phyloP scores from a whole-genome alignment of 192 early-diverging fungal species.

The Tieghemiomyces parasiticus region DNA sequence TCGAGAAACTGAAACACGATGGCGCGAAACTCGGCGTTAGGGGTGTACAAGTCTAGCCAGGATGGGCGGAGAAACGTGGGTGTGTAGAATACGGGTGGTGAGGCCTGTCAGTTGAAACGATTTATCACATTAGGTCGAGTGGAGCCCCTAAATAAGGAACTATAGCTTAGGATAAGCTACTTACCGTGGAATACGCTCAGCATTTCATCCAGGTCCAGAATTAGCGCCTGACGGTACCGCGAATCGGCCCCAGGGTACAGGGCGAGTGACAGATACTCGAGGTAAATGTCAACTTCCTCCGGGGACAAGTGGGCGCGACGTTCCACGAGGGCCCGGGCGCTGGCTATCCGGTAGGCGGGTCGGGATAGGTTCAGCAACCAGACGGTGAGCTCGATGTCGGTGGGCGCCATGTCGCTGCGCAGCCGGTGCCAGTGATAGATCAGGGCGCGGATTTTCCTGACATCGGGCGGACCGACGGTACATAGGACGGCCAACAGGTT shows the following conservation, averaged over 20 bases:
- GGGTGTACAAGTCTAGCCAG: background rate
- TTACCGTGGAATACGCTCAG: background rate
- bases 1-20: constrained; percentile 11
- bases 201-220: background rate
- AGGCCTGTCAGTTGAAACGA: background rate
- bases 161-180: background rate
- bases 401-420: background rate
- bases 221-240: background rate
- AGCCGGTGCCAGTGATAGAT: background rate
- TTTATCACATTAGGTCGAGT: background rate
- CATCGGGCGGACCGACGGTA: no score
- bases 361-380: background rate
- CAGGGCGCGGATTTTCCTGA: background rate
- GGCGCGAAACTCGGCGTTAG: constrained; percentile 6
- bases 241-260: background rate
- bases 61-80: background rate
- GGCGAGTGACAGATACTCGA: background rate
- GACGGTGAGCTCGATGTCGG: background rate
- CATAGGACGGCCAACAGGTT: no score
- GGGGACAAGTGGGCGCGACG: background rate
- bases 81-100: background rate
- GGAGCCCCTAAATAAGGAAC: background rate
- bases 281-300: background rate
- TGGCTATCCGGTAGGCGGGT: background rate
- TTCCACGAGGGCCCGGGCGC: background rate